Evolutionary conservation across 2,329 filamentous ascomycete species (phyloP).

Genomic region (Phoma sp.): DNA sequence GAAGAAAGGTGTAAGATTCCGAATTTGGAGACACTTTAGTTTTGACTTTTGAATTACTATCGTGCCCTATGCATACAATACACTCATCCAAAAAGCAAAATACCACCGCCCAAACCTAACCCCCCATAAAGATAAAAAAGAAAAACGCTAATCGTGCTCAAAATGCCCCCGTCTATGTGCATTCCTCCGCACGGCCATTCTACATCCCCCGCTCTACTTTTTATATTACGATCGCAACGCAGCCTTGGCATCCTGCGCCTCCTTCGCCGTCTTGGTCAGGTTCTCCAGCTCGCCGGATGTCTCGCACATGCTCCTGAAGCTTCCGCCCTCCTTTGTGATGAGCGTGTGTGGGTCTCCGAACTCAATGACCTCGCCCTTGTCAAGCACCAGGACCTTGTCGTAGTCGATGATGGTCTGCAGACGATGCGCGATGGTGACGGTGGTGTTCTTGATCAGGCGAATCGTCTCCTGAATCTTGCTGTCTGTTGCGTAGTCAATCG

Average conservation of each 20-base stretch:
- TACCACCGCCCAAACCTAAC: constrained; percentile 1
- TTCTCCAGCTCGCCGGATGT: constrained; percentile 67
- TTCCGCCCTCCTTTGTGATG: constrained; percentile 66
- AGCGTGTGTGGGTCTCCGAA: constrained; percentile 90
- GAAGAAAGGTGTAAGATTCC: no score
- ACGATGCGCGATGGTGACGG: constrained; percentile 94
- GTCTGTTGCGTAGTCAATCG: constrained; percentile 96
- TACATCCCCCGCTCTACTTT: neutral
- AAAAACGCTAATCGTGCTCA: neutral
- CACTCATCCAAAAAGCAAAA: neutral
- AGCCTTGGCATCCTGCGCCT: constrained; percentile 47
- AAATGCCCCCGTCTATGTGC: neutral
- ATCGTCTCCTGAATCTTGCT: constrained; percentile 96
- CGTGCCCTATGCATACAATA: neutral
- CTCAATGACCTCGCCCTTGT: constrained; percentile 86
- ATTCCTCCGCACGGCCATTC: neutral
- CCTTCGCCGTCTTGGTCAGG: constrained; percentile 63
- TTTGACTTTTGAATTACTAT: constrained; percentile 4
- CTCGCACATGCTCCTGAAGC: constrained; percentile 73
- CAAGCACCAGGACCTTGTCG: constrained; percentile 93
- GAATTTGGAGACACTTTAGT: no score
- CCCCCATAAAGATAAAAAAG: neutral
- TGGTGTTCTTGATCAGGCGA: constrained; percentile 87
- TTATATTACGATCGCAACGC: neutral
- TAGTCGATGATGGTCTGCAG: constrained; percentile 98